Evolutionary conservation across 2,329 filamentous ascomycete species (phyloP).

Genomic region (Diaporthe nobilis): DNA sequence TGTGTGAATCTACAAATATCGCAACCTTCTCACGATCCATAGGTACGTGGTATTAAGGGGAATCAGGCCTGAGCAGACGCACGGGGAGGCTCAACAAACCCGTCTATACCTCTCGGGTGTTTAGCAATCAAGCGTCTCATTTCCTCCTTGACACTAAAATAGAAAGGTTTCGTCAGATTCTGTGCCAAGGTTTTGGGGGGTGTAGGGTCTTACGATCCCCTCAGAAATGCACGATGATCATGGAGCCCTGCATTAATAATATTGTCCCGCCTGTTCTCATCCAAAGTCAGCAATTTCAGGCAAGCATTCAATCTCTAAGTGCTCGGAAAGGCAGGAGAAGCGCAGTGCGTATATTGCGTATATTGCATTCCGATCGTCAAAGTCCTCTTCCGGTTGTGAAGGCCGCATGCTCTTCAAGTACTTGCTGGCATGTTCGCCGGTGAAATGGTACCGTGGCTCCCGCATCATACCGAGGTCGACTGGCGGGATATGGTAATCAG

Average conservation of each 20-base stretch:
- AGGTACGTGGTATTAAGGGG: background rate
- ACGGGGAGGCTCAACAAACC: background rate
- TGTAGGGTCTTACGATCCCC: background rate
- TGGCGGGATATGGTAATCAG: background rate
- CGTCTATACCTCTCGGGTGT: background rate
- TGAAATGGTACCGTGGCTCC: background rate
- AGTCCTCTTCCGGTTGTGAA: slow-evolving; percentile 5
- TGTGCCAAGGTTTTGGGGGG: background rate
- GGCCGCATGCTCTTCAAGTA: background rate
- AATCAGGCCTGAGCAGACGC: too few relatives aligned
- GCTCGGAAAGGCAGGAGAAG: background rate
- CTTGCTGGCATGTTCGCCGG: background rate
- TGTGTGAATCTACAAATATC: background rate
- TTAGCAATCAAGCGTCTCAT: background rate
- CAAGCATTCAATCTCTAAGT: background rate
- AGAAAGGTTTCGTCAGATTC: background rate
- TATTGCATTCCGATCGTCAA: slow-evolving; percentile 3
- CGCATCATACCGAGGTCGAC: slow-evolving; percentile 15
- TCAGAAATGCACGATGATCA: background rate
- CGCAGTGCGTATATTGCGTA: background rate
- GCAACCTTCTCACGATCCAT: too few relatives aligned
- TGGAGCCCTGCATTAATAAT: slow-evolving; percentile 5
- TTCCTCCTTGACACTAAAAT: background rate
- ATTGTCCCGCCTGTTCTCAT: background rate
- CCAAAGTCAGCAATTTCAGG: background rate